These are phyloP conservation scores for Chamaecrista fasciculata DNA, from an alignment of 306 rosid species.

Conservation along the genomic window DNA sequence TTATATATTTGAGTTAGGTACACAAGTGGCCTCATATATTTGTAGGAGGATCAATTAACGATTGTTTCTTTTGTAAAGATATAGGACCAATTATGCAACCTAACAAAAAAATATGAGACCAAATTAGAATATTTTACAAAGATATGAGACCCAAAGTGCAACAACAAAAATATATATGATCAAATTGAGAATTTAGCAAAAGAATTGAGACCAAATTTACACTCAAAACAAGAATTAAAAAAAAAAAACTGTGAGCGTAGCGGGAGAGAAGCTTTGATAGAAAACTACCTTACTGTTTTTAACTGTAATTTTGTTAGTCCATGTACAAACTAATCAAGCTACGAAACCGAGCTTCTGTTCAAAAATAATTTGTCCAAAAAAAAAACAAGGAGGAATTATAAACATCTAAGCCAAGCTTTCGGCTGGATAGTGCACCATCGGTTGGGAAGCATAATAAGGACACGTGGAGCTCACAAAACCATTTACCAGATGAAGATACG, in stretches of 20 bases:
- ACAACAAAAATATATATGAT: too few relatives aligned
- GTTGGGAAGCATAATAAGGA: constrained; percentile 11
- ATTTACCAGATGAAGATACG: constrained; percentile 40
- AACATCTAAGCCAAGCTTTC: constrained; percentile 18
- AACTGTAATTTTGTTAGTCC: background rate
- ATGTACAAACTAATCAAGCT: constrained; percentile 2
- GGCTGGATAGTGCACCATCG: background rate
- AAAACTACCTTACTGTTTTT: background rate
- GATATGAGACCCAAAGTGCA: too few relatives aligned
- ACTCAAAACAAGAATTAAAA: too few relatives aligned
- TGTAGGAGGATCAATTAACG: too few relatives aligned
- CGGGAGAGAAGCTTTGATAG: background rate
- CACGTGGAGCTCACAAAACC: constrained; percentile 34
- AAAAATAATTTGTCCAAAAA: background rate
- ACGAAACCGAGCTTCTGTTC: background rate
- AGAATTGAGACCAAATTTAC: too few relatives aligned
- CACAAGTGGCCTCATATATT: too few relatives aligned
- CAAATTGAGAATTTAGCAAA: too few relatives aligned
- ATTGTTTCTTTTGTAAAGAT: too few relatives aligned
- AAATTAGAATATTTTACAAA: too few relatives aligned
- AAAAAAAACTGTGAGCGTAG: background rate
- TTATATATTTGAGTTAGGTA: too few relatives aligned
- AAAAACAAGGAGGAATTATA: background rate
- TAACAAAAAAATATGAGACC: too few relatives aligned
- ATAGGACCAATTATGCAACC: too few relatives aligned